Conservation (phyloP, 1,284 basidiomycete species). For the Rhizoctonia solani region DNA sequence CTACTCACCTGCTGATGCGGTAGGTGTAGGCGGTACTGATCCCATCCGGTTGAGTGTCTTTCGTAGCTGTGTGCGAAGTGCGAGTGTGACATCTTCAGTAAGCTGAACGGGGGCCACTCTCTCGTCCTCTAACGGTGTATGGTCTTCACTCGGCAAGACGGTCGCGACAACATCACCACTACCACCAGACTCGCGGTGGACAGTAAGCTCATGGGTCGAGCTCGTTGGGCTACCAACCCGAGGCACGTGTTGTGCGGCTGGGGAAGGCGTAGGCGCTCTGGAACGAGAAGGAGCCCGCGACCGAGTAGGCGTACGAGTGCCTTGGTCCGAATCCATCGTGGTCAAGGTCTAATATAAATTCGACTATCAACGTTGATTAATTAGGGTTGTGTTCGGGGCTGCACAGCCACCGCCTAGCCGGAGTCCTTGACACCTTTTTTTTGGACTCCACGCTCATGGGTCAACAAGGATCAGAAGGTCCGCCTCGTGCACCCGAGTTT, state of each 20-base stretch:
- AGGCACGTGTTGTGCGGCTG: constrained; percentile 1
- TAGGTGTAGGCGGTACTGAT: constrained; percentile 20
- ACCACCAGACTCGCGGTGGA: constrained; percentile 13
- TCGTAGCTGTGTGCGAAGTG: constrained; percentile 10
- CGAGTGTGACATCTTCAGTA: constrained; percentile 23
- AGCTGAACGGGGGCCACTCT: constrained; percentile 14
- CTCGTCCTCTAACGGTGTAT: constrained; percentile 24
- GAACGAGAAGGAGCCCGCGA: constrained; percentile 24
- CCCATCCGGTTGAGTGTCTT: constrained; percentile 28
- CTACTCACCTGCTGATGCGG: constrained; percentile 14
- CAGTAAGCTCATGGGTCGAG: constrained; percentile 24
- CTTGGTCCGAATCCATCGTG: constrained; percentile 17
- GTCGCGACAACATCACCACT: neutral
- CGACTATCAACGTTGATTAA: too few relatives aligned
- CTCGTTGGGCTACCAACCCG: neutral
- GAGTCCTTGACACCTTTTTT: neutral
- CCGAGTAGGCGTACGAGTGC: constrained; percentile 5
- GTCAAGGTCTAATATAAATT: neutral
- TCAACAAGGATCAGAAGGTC: too few relatives aligned
- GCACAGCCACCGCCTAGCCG: constrained; percentile 17
- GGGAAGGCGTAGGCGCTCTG: constrained; percentile 3
- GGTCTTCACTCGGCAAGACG: constrained; percentile 21
- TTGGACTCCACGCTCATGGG: neutral
- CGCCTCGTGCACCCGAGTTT: constrained; percentile 4
- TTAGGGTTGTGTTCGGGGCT: neutral